Base-by-base conservation (phyloP, 129 eudicot species). In the Flaveria sonorensis region DNA sequence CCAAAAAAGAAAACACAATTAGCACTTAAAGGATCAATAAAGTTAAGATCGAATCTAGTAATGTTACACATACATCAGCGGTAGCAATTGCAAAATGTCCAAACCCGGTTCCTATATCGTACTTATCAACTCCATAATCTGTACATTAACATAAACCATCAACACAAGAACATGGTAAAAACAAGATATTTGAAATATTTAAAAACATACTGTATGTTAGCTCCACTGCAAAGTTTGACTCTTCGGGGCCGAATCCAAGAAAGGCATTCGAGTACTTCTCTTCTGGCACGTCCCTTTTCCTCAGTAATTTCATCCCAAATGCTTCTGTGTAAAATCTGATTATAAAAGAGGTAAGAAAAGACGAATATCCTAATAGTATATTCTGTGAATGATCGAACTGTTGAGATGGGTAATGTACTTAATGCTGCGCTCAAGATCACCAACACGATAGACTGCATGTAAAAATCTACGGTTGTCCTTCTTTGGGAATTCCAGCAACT, bases 171-270 rank as follows among this genome's bases (percentile, higher is more conserved):
- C 39, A 39, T 16, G 28, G 59, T 12, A 15, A 30, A 85, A 47
- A 43, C 63, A 52, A 47, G 21, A 42, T 26, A 21, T 6, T 48
- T 72, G 73, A 9, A 47, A 76, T 57, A 26, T 26, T 40, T 6
- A n/a, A 59, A 71, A 61, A 82, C 96, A 77, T 86, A 94, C 99
- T 94, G 81, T 89, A 94, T 15, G 99, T 94, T 68, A 94, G 85
- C 82, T 94, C 99, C 72, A 91, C 87, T 32, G 76, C 99, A 68
- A 94, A 94, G 81, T 94, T 76, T 70, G 93, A 83, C 26, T 91
- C 97, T 65, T 94, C 99, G 0, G 99, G 96, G 11, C 99, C 99
- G 70, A 86, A 94, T 74, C 99, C 99, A 64, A 94, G 99, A 81
- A 94, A 94, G n/a, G 97, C 99, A 46, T 94, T 94, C 1, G 99